A percentile compares a stretch with the other conserved stretches of the same genome.
Conservation (phyloP, 257 asterid species). For the Petunia secreta region DNA sequence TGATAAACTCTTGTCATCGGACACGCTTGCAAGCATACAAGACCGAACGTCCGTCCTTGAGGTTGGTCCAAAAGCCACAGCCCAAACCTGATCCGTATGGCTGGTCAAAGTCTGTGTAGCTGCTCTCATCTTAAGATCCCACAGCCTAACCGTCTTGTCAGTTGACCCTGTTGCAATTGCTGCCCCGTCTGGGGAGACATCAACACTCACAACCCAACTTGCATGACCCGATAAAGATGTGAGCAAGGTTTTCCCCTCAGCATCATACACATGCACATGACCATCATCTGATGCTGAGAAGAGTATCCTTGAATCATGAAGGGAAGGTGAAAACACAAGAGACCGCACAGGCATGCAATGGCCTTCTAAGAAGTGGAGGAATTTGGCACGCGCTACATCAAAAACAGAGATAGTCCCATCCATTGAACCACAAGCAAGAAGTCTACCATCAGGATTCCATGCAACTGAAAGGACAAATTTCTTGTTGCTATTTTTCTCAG, state of each 20-base stretch:
- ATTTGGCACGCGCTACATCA: conserved; percentile 76
- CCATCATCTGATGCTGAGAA: conserved; percentile 95
- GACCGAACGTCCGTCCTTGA: conserved; percentile 57
- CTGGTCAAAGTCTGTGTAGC: conserved; percentile 81
- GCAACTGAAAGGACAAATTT: conserved; percentile 95
- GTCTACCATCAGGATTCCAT: conserved; percentile 88
- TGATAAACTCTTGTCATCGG: conserved; percentile 86
- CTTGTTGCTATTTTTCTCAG: conserved; percentile 74
- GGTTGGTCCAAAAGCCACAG: conserved; percentile 87
- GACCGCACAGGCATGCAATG: conserved; percentile 93
- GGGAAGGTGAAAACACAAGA: conserved; percentile 81
- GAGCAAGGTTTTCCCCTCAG: conserved; percentile 75
- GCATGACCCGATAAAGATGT: conserved; percentile 84
- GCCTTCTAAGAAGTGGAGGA: conserved; percentile 91
- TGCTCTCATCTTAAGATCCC: conserved; percentile 97
- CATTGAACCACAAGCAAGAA: conserved; percentile 83
- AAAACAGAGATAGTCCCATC: conserved; percentile 94
- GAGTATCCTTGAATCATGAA: conserved; percentile 78
- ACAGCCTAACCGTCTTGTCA: conserved; percentile 77
- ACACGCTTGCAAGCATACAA: conserved; percentile 86
- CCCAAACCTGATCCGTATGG: conserved; percentile 94
- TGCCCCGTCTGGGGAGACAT: conserved; percentile 83
- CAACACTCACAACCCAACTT: conserved; percentile 92
- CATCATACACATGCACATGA: conserved; percentile 81
- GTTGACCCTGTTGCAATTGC: conserved; percentile 94